A percentile compares a stretch with the other conserved stretches of the same genome.
phyloP scores from a whole-genome alignment of 2,329 filamentous ascomycete species.

The Exophiala spinifera region DNA sequence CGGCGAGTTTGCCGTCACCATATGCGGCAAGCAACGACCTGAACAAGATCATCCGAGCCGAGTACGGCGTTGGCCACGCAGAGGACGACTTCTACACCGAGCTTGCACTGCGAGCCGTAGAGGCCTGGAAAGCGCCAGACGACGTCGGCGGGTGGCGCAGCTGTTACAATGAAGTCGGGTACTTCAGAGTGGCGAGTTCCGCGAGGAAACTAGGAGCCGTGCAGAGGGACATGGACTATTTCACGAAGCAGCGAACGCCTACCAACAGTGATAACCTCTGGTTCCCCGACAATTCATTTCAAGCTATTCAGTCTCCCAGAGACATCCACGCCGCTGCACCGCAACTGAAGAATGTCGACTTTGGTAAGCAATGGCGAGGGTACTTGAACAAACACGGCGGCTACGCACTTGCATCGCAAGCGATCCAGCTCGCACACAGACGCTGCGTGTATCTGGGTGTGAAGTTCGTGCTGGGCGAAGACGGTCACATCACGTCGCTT shows the following conservation, averaged over 20 bases:
- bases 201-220: constrained; percentile 33
- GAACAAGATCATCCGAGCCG: constrained; percentile 42
- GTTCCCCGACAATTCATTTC: not conserved
- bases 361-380: not conserved
- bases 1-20: constrained; percentile 40
- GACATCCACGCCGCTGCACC: not conserved
- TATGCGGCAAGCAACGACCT: constrained; percentile 47
- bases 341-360: not conserved
- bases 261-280: not conserved
- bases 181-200: constrained; percentile 42
- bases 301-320: not conserved
- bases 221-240: not conserved
- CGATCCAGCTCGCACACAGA: constrained; percentile 43
- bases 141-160: constrained; percentile 34
- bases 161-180: constrained; percentile 44
- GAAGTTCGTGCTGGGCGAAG: constrained; percentile 42
- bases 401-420: constrained; percentile 52
- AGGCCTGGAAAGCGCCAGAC: constrained; percentile 43
- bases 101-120: constrained; percentile 29
- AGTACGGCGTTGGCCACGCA: constrained; percentile 5
- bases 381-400: constrained; percentile 36
- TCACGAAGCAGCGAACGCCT: not conserved
- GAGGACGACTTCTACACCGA: constrained; percentile 10
- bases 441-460: constrained; percentile 45
- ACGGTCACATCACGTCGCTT: constrained; percentile 37